Evolutionary conservation across 2,329 filamentous ascomycete species (phyloP), one percentile per base, ranked within the genome.

Genomic region (Elsinoe australis): DNA sequence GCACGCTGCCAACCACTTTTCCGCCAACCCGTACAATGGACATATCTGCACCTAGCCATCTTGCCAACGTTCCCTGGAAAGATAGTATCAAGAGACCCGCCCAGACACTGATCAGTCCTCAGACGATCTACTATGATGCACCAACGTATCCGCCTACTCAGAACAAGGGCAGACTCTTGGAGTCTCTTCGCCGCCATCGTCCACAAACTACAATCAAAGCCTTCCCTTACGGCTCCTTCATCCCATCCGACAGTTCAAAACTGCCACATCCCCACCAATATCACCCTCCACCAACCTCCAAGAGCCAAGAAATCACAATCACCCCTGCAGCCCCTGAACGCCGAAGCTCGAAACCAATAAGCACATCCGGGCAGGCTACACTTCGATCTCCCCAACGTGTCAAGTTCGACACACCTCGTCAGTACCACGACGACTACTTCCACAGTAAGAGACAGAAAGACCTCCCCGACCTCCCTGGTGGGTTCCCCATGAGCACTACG

Each of bases 101-200:
- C 12, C 32, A 10, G 6, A 12, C 12, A 8, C 19, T 47, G 7
- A 22, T 34, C 44, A 47, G 24, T 17, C 10, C 44, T 34, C n/a
- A 9, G 8, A 47, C 44, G 4, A 47, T 47, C 29, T 47, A 47
- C 31, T 21, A 47, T 24, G 44, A 47, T 14, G 18, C 44, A 3
- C 44, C 44, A 34, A 47, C 44, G 4, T 47, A 36, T 18, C 29
- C 44, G 8, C 44, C 28, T 17, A 47, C 44, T 24, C 18, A 31
- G 9, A 34, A 47, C 10, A 8, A 9, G 5, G 32, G 44, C 15
- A 26, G 29, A 5, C 18, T 47, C 4, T 15, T 47, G 4, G 29
- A 47, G 14, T 36, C 44, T 26, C 44, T 47, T 26, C 44, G 44
- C 17, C 44, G 29, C 10, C 29, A 47, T 21, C 44, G 32, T 19